Evolutionary conservation across 768 basidiomycete species (phyloP), one percentile per base, ranked within the genome.

Genomic region (Jaapia argillacea): DNA sequence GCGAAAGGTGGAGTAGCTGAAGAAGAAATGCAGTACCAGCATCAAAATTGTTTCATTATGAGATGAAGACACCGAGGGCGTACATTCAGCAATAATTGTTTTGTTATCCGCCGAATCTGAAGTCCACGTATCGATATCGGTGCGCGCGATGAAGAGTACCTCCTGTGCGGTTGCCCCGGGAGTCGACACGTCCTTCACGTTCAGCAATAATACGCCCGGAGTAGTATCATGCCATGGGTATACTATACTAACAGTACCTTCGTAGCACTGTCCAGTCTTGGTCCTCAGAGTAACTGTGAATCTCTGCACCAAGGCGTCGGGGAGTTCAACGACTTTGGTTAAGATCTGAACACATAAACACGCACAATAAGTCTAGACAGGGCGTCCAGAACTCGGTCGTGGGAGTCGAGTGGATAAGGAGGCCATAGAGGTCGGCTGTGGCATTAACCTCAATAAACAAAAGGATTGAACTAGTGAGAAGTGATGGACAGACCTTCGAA

Each of bases 261-360:
- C 84, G 58, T 77, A 82, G 49, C 84, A 84, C 52, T 76, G 70
- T 25, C 69, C 66, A 12, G 79, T 71, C 71, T 85, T 85, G 36
- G 81, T 84, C 20, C 61, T 57, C 46, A 90, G 70, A n/a, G 85
- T 84, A 54, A 90, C 69, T 27, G 82, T 85, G 4, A 81, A 85
- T 31, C 87, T 85, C 86, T 84, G 52, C 39, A 50, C 13, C 24
- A 16, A 41, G n/a, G 36, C 10, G 25, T 45, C 21, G 13, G 25
- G 36, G 7, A 12, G 51, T 49, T 42, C 36, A 26, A 21, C 26
- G 46, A 47, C 33, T 48, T 56, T 47, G 41, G 45, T n/a, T n/a
- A n/a, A n/a, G n/a, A n/a, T n/a, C n/a, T n/a, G n/a, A 20, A 21
- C 28, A 42, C 44, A 22, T 41, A 40, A 45, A 46, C 37, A 73